These are phyloP conservation scores for Calocera viscosa DNA, from an alignment of 768 basidiomycete genomes.

Conservation along the genomic window DNA sequence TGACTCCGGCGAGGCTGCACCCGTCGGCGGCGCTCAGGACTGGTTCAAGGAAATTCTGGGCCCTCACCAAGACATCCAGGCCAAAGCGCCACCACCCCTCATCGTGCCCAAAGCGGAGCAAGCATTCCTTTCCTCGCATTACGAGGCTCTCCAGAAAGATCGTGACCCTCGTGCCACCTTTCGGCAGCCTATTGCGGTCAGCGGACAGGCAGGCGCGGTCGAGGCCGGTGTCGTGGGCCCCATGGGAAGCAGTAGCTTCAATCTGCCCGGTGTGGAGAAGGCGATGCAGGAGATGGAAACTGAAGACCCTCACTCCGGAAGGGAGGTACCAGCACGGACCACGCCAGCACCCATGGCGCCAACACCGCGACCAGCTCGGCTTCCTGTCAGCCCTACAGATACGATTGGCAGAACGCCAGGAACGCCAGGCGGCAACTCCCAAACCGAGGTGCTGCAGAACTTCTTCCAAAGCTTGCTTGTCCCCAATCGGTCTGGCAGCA, in stretches of 20 bases:
- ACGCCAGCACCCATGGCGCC: conserved; percentile 10
- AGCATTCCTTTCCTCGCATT: conserved; percentile 78
- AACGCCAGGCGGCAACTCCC: conserved; percentile 44
- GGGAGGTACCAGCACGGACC: neutral
- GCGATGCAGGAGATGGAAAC: conserved; percentile 82
- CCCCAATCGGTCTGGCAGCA: conserved; percentile 31
- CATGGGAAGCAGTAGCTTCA: conserved; percentile 75
- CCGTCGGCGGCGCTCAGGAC: conserved; percentile 46
- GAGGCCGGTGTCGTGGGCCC: conserved; percentile 74
- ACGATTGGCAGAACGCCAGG: conserved; percentile 34
- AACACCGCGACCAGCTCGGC: conserved; percentile 9
- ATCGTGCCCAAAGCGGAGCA: conserved; percentile 80
- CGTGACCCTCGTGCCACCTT: conserved; percentile 82
- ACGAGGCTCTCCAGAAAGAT: conserved; percentile 84
- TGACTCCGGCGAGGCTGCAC: conserved; percentile 26
- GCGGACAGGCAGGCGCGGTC: conserved; percentile 25
- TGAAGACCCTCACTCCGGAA: conserved; percentile 24
- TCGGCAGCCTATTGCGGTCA: conserved; percentile 52
- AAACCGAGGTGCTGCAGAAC: conserved; percentile 45
- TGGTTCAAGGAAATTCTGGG: conserved; percentile 62
- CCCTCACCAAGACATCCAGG: conserved; percentile 56
- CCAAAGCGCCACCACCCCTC: conserved; percentile 54
- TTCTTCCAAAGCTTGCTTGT: conserved; percentile 77
- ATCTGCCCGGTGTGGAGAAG: conserved; percentile 73
- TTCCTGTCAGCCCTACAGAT: neutral